Evolutionary conservation across 495 filamentous ascomycete species (phyloP), one percentile per base, ranked within the genome.

Genomic region (Terfezia claveryi): DNA sequence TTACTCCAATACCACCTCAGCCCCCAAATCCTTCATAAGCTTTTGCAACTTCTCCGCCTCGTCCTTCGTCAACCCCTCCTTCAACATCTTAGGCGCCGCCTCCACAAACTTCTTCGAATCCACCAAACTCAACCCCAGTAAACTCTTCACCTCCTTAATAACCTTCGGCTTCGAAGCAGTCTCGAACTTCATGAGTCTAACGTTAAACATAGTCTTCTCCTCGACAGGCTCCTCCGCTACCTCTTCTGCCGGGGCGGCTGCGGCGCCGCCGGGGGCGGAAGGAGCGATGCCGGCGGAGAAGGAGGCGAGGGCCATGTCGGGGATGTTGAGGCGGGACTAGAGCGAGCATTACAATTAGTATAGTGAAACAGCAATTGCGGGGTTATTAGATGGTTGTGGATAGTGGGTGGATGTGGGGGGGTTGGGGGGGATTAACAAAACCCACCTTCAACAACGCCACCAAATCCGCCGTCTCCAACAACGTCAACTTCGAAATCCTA

Each of bases 91-190:
- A 59, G 91, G 91, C 66, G 81, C 85, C 62, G 82, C 83, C 76
- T 99, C 91, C 61, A 96, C 91, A 70, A 99, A 99, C 76, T 99
- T 99, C 81, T 99, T 99, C 72, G 87, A 94, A 70, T 99, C 91
- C 62, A 99, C 91, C 70, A 99, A 76, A 66, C 85, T 92, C 69
- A 99, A 70, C 5, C 92, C 91, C 53, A 99, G 74, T 76, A 99
- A 76, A 62, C 76, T 77, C 79, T 99, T 99, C 70, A 99, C 80
- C 75, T 99, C 91, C 78, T 99, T 99, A 73, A 99, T 99, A 56
- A 99, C 73, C 79, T 99, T 99, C 54, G 92, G 86, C 74, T 99
- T 99, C 55, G 91, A 73, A 12, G 66, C 74, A 36, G 88, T 76
- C 41, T 95, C 91, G 70, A 95, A 87, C 12, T 81, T 80, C 68